These are phyloP conservation scores for Tuber aestivum DNA, from an alignment of 495 filamentous ascomycete genomes.

Conservation along the genomic window DNA sequence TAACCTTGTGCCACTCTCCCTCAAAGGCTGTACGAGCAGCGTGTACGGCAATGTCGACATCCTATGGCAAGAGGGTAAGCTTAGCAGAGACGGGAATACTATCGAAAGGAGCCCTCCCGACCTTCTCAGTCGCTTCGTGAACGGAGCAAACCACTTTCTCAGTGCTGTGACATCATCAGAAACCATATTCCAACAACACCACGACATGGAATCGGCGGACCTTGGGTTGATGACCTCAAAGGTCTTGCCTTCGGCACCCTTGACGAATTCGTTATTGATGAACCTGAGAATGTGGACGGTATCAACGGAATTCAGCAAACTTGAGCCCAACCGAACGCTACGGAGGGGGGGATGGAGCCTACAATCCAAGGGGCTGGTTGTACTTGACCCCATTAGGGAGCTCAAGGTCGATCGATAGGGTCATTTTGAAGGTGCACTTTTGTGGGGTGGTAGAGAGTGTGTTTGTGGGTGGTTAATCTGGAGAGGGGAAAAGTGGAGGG, in stretches of 20 bases:
- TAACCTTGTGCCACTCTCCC: constrained; percentile 64
- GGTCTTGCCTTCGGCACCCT: constrained; percentile 71
- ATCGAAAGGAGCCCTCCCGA: constrained; percentile 45
- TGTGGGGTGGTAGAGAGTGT: constrained; percentile 1
- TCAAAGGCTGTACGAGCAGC: constrained; percentile 88
- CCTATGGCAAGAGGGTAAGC: constrained; percentile 46
- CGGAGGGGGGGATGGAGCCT: constrained; percentile 7
- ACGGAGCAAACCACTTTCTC: constrained; percentile 71
- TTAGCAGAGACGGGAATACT: constrained; percentile 16
- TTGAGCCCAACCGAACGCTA: neutral
- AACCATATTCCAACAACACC: neutral
- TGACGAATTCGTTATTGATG: constrained; percentile 97
- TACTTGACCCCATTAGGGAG: constrained; percentile 38
- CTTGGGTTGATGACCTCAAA: constrained; percentile 57
- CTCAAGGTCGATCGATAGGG: constrained; percentile 32
- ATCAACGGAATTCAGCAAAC: constrained; percentile 1
- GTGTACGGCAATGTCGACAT: constrained; percentile 69
- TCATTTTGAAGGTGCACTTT: constrained; percentile 19
- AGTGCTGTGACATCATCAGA: constrained; percentile 43
- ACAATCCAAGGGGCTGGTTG: constrained; percentile 42
- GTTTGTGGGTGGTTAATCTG: neutral
- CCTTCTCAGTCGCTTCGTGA: constrained; percentile 84
- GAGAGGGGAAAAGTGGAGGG: neutral
- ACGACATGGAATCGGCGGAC: constrained; percentile 16
- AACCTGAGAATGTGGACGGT: constrained; percentile 55